These are phyloP conservation scores for Ceratobasidium sp. DNA, from an alignment of 1,284 basidiomycete genomes.

Conservation along the genomic window DNA sequence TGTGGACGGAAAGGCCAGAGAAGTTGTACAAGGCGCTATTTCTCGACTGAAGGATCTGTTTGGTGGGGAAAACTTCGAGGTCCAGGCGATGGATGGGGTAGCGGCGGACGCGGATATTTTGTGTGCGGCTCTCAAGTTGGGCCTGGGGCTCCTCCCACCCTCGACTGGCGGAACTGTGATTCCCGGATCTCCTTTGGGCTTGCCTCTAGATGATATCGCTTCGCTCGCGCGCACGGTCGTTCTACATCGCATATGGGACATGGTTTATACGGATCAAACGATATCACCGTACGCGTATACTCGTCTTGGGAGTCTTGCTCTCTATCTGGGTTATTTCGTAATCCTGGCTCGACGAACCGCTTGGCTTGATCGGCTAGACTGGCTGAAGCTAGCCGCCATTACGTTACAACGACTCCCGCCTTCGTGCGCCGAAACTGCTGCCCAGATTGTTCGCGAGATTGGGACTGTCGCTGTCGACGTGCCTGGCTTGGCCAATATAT, in stretches of 20 bases:
- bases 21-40: constrained; percentile 6
- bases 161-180: background rate
- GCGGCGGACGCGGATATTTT: constrained; percentile 54
- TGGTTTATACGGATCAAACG: constrained; percentile 1
- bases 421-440: constrained; percentile 70
- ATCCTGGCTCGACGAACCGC: constrained; percentile 11
- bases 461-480: constrained; percentile 59
- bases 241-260: constrained; percentile 23
- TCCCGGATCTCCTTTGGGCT: constrained; percentile 49
- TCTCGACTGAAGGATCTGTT: constrained; percentile 3
- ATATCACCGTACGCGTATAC: constrained; percentile 27
- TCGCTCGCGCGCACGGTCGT: constrained; percentile 48
- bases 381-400: constrained; percentile 71
- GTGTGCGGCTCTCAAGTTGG: constrained; percentile 66
- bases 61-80: constrained; percentile 4
- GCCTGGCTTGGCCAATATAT: constrained; percentile 57
- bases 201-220: constrained; percentile 52
- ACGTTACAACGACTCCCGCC: constrained; percentile 67
- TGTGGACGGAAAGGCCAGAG: constrained; percentile 1
- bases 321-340: constrained; percentile 28
- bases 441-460: constrained; percentile 58
- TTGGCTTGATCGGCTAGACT: constrained; percentile 54
- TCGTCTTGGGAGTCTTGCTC: constrained; percentile 19
- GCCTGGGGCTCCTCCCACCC: constrained; percentile 56
- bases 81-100: constrained; percentile 11